A percentile compares a stretch with the other conserved stretches of the same genome.
phyloP scores from a whole-genome alignment of 257 asterid genomes.

The Plantago elongata region DNA sequence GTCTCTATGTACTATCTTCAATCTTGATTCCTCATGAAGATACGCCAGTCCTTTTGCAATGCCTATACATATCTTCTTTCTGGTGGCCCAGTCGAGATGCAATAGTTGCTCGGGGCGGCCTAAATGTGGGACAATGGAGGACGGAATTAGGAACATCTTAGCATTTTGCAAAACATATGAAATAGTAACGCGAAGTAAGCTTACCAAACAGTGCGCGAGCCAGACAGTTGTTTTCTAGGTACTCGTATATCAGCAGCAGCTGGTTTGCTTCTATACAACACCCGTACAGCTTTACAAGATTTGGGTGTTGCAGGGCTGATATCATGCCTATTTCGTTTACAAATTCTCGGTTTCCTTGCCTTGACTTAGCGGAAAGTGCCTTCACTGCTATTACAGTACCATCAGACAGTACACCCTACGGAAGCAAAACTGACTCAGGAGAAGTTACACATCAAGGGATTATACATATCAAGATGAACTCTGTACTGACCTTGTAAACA shows the following conservation, averaged over 20 bases:
- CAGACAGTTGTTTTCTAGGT: slow-evolving; percentile 69
- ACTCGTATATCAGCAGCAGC: slow-evolving; percentile 61
- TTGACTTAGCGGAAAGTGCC: slow-evolving; percentile 71
- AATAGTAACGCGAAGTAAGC: neutral
- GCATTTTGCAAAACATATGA: neutral
- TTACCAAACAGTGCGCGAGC: slow-evolving; percentile 84
- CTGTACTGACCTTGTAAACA: slow-evolving; percentile 51
- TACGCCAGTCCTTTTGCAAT: slow-evolving; percentile 76
- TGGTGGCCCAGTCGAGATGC: slow-evolving; percentile 56
- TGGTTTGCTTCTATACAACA: slow-evolving; percentile 80
- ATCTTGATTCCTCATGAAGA: slow-evolving; percentile 79
- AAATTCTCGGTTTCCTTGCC: slow-evolving; percentile 81
- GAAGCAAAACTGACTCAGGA: neutral
- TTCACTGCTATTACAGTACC: slow-evolving; percentile 68
- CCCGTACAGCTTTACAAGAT: slow-evolving; percentile 68
- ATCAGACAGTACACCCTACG: slow-evolving; percentile 49
- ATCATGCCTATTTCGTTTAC: slow-evolving; percentile 79
- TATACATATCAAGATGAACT: too few relatives aligned
- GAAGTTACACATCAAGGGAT: neutral
- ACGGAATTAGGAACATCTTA: neutral
- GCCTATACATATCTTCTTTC: slow-evolving; percentile 53
- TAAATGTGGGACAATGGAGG: slow-evolving; percentile 10
- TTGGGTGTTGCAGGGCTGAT: slow-evolving; percentile 68
- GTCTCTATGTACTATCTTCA: slow-evolving; percentile 81
- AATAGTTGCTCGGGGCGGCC: slow-evolving; percentile 53